A percentile compares a stretch with the other conserved stretches of the same genome.
These are phyloP conservation scores for Rhizoctonia solani DNA, from an alignment of 1,284 basidiomycete genomes.

Conservation along the genomic window DNA sequence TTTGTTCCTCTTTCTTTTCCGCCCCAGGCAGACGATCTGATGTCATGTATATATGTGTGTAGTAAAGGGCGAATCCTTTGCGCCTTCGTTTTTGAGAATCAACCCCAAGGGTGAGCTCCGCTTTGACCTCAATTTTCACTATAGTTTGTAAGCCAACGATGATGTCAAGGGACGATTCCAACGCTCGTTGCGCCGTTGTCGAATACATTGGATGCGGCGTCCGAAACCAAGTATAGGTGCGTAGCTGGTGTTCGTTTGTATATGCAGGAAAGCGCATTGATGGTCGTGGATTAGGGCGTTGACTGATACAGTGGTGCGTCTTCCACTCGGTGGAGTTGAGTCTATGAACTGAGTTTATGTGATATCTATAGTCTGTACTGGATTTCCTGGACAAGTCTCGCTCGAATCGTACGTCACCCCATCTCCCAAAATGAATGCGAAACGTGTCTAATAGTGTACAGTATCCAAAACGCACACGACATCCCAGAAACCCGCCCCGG, in stretches of 20 bases:
- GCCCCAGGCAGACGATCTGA: background rate
- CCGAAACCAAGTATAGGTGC: constrained; percentile 70
- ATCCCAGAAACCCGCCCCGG: constrained; percentile 70
- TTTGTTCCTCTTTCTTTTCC: constrained; percentile 8
- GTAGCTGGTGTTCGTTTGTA: too few species aligned
- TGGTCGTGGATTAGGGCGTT: constrained; percentile 57
- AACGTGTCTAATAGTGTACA: constrained; percentile 39
- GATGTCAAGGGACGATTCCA: constrained; percentile 70
- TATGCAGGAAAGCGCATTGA: background rate
- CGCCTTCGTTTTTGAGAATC: constrained; percentile 68
- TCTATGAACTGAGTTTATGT: constrained; percentile 29
- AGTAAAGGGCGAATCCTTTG: constrained; percentile 72
- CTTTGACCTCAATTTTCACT: background rate
- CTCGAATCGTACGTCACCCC: constrained; percentile 48
- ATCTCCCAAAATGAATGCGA: background rate
- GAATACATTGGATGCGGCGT: constrained; percentile 69
- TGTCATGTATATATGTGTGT: background rate
- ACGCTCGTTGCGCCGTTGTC: constrained; percentile 80
- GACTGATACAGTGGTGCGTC: constrained; percentile 68
- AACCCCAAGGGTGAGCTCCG: constrained; percentile 73
- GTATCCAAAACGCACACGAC: constrained; percentile 68
- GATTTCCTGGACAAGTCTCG: constrained; percentile 84
- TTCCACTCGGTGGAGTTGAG: constrained; percentile 21
- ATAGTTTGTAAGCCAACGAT: background rate
- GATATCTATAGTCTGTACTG: constrained; percentile 68